Evolutionary conservation across 192 early-diverging fungal species (phyloP).

Genomic region (Podila epigama): DNA sequence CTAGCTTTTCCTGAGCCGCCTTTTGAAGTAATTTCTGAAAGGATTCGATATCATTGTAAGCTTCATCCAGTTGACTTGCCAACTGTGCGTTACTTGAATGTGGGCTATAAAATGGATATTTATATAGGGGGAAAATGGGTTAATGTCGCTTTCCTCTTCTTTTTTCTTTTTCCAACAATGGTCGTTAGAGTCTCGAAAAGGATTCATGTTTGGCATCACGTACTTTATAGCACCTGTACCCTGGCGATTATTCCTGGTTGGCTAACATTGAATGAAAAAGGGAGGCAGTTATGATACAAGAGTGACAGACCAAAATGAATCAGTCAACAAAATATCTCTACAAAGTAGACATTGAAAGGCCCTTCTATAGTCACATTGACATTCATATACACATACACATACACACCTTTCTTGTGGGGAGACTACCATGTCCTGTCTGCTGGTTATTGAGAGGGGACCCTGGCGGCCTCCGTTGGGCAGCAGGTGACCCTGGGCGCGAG

Average conservation of each 20-base stretch:
- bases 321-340: too few relatives aligned
- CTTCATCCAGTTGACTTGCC: slow-evolving; percentile 37
- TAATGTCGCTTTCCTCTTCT: not conserved
- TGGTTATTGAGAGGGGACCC: slow-evolving; percentile 27
- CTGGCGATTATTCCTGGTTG: too few relatives aligned
- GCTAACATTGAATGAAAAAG: too few relatives aligned
- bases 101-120: slow-evolving; percentile 5
- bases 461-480: slow-evolving; percentile 13
- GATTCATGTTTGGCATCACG: too few relatives aligned
- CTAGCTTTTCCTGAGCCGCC: slow-evolving; percentile 32
- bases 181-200: too few relatives aligned
- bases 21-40: slow-evolving; percentile 45
- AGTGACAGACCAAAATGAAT: too few relatives aligned
- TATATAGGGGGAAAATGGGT: not conserved
- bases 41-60: slow-evolving; percentile 30
- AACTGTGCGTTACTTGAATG: slow-evolving; percentile 43
- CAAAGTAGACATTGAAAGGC: too few relatives aligned
- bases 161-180: too few relatives aligned
- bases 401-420: slow-evolving; percentile 33
- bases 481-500: slow-evolving; percentile 45
- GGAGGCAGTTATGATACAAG: too few relatives aligned
- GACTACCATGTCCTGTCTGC: slow-evolving; percentile 9
- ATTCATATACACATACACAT: not conserved
- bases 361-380: too few relatives aligned
- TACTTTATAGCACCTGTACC: too few relatives aligned